These are phyloP conservation scores for Kwoniella sp. DNA, from an alignment of 768 basidiomycete species.

Conservation along the genomic window DNA sequence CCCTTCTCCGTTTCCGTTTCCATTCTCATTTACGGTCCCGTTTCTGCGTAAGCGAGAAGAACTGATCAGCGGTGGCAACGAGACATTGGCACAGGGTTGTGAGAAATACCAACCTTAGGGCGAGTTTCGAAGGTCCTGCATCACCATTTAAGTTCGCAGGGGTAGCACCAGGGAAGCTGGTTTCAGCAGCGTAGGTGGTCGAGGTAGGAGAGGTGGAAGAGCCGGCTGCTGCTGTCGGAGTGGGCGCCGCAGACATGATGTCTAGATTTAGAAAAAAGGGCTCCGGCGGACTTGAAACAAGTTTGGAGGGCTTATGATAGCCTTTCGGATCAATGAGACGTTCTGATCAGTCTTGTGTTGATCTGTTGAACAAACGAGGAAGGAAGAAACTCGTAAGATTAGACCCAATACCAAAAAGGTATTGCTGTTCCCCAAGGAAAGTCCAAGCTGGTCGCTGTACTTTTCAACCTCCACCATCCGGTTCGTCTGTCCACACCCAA, in stretches of 20 bases:
- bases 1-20: no score
- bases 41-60: neutral
- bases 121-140: constrained; percentile 36
- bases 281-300: no score
- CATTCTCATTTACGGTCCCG: neutral
- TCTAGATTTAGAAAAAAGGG: no score
- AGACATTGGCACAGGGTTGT: neutral
- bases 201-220: neutral
- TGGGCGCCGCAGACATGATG: neutral
- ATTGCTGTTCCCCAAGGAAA: no score
- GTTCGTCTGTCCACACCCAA: neutral
- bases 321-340: no score
- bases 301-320: no score
- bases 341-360: no score
- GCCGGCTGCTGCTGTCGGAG: constrained; percentile 14
- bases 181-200: constrained; percentile 13
- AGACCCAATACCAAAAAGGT: no score
- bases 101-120: neutral
- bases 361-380: no score
- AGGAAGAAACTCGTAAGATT: no score
- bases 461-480: constrained; percentile 10
- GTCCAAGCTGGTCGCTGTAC: no score
- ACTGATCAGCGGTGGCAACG: neutral
- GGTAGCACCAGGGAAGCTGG: neutral
- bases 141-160: constrained; percentile 5